Evolutionary conservation across 148 eudicot genomes (phyloP).

Genomic region (Beta vulgaris): DNA sequence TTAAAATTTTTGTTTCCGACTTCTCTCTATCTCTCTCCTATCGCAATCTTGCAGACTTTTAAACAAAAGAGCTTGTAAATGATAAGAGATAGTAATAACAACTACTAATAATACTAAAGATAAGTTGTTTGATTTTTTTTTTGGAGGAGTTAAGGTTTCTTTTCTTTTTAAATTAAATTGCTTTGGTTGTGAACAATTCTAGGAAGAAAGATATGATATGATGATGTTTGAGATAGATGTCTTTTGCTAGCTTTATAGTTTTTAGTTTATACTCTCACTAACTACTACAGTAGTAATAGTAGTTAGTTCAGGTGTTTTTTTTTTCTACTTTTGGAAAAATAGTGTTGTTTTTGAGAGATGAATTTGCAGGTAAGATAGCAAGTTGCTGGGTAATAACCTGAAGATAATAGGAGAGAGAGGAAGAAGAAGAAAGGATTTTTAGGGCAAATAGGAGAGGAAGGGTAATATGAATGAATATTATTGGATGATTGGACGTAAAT

Average conservation of each 20-base stretch:
- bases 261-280: conserved; percentile 15
- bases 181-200: conserved; percentile 19
- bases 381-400: conserved; percentile 5
- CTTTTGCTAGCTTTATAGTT: conserved; percentile 15
- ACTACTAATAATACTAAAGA: too few relatives aligned
- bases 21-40: background rate
- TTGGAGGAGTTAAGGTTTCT: conserved; percentile 14
- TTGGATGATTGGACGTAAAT: conserved; percentile 11
- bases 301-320: conserved; percentile 12
- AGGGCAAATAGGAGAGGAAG: conserved; percentile 30
- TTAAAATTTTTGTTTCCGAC: too few relatives aligned
- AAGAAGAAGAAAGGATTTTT: conserved; percentile 13
- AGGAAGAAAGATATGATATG: conserved; percentile 20
- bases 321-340: background rate
- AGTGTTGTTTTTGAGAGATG: too few relatives aligned
- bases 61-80: too few relatives aligned
- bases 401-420: background rate
- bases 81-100: too few relatives aligned
- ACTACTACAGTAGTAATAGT: too few relatives aligned
- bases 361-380: conserved; percentile 4
- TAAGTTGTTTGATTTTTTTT: background rate
- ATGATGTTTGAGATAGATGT: background rate
- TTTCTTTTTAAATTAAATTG: background rate
- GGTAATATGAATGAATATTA: background rate
- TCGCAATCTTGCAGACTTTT: too few relatives aligned